Base-by-base conservation (phyloP, 768 basidiomycete species). In the Suillus spraguei region DNA sequence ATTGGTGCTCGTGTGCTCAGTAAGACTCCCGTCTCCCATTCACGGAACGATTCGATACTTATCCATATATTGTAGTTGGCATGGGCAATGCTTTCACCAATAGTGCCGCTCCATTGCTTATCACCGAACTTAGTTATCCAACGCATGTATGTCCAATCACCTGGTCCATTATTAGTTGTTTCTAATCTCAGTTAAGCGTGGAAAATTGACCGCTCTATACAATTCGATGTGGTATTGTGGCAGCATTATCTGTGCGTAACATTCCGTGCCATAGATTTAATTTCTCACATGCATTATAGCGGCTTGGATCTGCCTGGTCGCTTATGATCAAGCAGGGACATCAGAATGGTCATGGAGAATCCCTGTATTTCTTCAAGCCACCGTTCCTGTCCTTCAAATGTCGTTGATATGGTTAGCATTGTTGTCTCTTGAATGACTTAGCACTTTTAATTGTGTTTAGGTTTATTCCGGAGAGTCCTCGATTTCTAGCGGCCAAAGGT, bases 161-260 rank as follows among this genome's bases (percentile, higher is more conserved):
- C 60, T 44, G 36, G n/a, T 24, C 20, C 20, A 10, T 20, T 35
- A 38, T 50, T 11, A 2, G 13, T 46, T 49, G 14, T 38, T 59
- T 59, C n/a, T 35, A 36, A 62, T 42, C 22, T 38, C 47, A 42
- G 28, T 44, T 38, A 65, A 80, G 79, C 77, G 79, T 62, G 87
- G 83, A 4, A 85, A 86, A 72, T 76, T 87, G 24, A 87, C 85
- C 17, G 83, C 87, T 11, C 71, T 87, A 62, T 91, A 87, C 74
- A 92, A 92, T 74, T 81, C 87, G 0, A 83, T 81, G 56, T 92
- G 91, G 91, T 92, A 92, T 72, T 68, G 88, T 41, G 91, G 91
- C 11, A 87, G 87, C 64, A 87, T 90, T 63, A 73, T 87, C 44
- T 85, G 77, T 77, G 69, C 53, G 71, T 68, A 28, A 44, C 32